Conservation (phyloP, 345 rosid genomes). For the Arabidopsis suecica region DNA sequence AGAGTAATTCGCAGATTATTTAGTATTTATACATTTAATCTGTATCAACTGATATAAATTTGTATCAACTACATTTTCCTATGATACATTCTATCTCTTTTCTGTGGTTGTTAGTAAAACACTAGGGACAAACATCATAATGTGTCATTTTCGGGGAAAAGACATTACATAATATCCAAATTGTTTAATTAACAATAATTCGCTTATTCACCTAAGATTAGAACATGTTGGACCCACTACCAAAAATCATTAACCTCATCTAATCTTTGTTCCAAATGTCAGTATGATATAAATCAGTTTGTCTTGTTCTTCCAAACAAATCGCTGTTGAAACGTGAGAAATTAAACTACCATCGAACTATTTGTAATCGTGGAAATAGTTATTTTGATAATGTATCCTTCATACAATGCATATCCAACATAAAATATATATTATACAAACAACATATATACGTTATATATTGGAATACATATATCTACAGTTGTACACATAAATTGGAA, state of each 20-base stretch:
- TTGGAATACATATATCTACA: neutral
- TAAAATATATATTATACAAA: neutral
- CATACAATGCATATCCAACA: neutral
- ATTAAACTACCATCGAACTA: neutral
- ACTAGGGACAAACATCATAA: slow-evolving; percentile 14
- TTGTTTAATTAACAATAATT: slow-evolving; percentile 16
- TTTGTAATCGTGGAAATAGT: neutral
- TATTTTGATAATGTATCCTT: neutral
- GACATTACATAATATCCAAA: slow-evolving; percentile 17
- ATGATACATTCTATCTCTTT: neutral
- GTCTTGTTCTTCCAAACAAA: neutral
- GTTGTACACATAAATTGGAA: neutral
- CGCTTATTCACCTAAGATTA: slow-evolving; percentile 19
- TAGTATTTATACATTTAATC: neutral
- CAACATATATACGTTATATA: neutral
- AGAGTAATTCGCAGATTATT: neutral
- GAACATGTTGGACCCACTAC: slow-evolving; percentile 26
- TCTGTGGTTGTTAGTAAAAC: slow-evolving; percentile 31
- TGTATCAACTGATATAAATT: neutral
- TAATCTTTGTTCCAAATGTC: slow-evolving; percentile 12
- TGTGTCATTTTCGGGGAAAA: slow-evolving; percentile 27
- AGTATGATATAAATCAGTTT: neutral
- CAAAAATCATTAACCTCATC: slow-evolving; percentile 7
- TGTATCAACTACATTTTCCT: neutral
- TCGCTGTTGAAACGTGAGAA: neutral